Base-by-base conservation (phyloP, 352 stramenopile genomes). In the Globisporangium cystogenes region DNA sequence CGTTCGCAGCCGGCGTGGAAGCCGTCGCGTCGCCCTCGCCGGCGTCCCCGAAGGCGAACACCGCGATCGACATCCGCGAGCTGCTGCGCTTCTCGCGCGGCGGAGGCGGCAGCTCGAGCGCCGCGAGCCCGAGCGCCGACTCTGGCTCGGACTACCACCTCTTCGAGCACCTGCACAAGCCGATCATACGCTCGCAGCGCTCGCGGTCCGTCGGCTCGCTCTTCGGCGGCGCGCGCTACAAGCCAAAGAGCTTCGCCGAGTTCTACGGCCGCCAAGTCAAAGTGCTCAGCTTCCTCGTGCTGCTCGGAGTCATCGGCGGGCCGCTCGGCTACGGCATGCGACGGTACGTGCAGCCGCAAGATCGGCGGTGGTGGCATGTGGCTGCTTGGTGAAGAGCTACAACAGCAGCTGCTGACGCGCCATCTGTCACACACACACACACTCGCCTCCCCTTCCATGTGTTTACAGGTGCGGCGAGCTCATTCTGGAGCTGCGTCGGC, bases 301-400 rank as follows among this genome's bases (percentile, higher is more conserved):
- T 95, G 18, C 64, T 95, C 20, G 84, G 84, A 14, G 72, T 93
- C 40, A 89, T 95, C 46, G 80, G 80, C 40, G 84, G 82, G 20
- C 79, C 81, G 12, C 60, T 95, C 51, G 85, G 80, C 55, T 93
- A 86, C 51, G 65, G 70, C 48, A 87, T 93, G 55, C 77, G 76
- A 40, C 55, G 50, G 57, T 64, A 47, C 42, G 20, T 42, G 11
- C 21, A 43, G 31, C n/a, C 20, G 15, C 12, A 23, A 20, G 18
- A 37, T 29, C 16, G 43, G 47, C 48, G 37, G 29, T 33, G 20
- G 23, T 7, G 12, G 11, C 43, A 24, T 39, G 7, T 50, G 16
- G 31, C 16, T 23, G 26, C 21, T n/a, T 26, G 23, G 10, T 14
- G 20, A 11, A n/a, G 2, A 18, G 33, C 33, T 1, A 16, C 8